phyloP scores from a whole-genome alignment of 1,139 yeast species.

The Candida smagusa region DNA sequence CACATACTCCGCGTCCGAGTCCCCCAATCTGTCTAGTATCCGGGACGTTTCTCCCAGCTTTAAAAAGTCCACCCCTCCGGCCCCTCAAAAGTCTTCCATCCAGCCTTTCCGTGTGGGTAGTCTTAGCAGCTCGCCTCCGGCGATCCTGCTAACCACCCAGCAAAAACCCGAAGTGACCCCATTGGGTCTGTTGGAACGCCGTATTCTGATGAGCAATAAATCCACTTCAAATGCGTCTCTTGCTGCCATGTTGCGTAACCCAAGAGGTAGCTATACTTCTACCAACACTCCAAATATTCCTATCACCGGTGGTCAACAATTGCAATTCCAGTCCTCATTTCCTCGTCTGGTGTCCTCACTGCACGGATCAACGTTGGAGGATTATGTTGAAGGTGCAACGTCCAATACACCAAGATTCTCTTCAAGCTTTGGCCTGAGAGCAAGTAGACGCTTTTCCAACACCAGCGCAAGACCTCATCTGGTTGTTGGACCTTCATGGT shows the following conservation, averaged over 20 bases:
- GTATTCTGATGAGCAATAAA: constrained; percentile 43
- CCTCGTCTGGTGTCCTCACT: constrained; percentile 44
- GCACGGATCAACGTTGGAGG: constrained; percentile 30
- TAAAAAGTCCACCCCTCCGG: constrained; percentile 18
- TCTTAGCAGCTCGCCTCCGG: constrained; percentile 49
- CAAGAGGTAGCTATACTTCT: constrained; percentile 29
- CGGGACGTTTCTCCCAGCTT: constrained; percentile 6
- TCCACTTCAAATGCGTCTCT: constrained; percentile 55
- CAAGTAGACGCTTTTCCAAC: constrained; percentile 41
- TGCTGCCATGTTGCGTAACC: constrained; percentile 52
- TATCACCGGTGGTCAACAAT: constrained; percentile 16
- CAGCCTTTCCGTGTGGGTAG: constrained; percentile 66
- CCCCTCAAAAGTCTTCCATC: constrained; percentile 32
- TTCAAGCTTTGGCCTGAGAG: constrained; percentile 56
- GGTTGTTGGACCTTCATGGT: constrained; percentile 19
- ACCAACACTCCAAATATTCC: constrained; percentile 32
- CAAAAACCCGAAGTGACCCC: neutral
- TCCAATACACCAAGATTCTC: constrained; percentile 45
- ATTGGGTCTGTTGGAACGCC: constrained; percentile 28
- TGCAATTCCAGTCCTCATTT: constrained; percentile 19
- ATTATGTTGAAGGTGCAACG: constrained; percentile 23
- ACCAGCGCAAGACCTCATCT: constrained; percentile 32
- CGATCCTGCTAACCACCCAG: constrained; percentile 18
- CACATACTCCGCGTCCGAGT: constrained; percentile 24
- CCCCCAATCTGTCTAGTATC: constrained; percentile 26